Conservation (phyloP, 1,284 basidiomycete species). For the Anthracocystis setariae region DNA sequence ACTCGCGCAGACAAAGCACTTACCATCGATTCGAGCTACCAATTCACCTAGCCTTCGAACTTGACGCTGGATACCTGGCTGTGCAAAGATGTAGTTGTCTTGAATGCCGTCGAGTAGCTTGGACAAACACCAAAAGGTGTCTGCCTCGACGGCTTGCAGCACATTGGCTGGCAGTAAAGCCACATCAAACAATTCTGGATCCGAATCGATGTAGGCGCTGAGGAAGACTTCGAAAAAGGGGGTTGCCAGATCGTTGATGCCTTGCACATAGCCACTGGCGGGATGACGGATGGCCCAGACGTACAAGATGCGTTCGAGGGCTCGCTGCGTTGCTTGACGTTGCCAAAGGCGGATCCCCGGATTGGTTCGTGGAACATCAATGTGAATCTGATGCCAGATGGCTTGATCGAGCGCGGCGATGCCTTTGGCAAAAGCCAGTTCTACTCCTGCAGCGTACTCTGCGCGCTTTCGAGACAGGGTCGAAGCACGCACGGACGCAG, state of each 20-base stretch:
- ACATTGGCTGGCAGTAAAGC: conserved; percentile 53
- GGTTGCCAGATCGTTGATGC: conserved; percentile 67
- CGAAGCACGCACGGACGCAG: conserved; percentile 78
- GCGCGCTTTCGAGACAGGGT: conserved; percentile 87
- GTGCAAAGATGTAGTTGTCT: conserved; percentile 67
- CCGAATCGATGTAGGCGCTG: conserved; percentile 61
- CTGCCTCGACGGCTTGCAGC: conserved; percentile 64
- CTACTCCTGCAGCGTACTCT: conserved; percentile 89
- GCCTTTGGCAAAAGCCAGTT: conserved; percentile 86
- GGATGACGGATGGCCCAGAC: conserved; percentile 68
- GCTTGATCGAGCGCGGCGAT: conserved; percentile 57
- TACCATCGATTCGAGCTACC: conserved; percentile 64
- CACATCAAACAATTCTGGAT: conserved; percentile 63
- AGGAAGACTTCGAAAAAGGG: conserved; percentile 67
- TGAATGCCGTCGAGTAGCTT: conserved; percentile 66
- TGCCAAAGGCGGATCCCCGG: conserved; percentile 66
- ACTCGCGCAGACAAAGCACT: no score
- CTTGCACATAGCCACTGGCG: conserved; percentile 67
- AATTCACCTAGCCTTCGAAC: conserved; percentile 61
- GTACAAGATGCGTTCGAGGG: conserved; percentile 66
- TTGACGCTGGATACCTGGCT: conserved; percentile 66
- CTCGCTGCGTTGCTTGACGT: conserved; percentile 61
- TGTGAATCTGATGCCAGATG: conserved; percentile 67
- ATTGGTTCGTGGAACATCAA: conserved; percentile 67
- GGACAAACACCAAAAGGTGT: conserved; percentile 67